Conservation (phyloP, 345 rosid genomes). For the Carallia brachiata region DNA sequence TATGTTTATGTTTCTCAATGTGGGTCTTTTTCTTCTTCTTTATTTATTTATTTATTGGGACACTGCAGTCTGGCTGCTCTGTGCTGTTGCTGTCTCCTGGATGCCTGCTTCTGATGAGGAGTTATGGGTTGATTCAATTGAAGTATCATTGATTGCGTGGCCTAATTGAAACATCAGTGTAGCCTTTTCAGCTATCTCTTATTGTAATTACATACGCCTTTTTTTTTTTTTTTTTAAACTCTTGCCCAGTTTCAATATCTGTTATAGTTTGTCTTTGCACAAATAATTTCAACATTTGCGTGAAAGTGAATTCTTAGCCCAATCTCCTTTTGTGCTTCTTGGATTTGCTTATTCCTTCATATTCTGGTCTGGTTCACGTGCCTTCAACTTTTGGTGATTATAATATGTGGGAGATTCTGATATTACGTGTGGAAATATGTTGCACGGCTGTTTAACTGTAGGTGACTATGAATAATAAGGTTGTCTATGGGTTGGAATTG, state of each 20-base stretch:
- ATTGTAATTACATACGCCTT: background rate
- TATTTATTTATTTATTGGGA: background rate
- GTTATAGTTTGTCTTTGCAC: background rate
- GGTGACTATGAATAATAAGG: background rate
- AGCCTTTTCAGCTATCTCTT: background rate
- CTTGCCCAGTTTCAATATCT: background rate
- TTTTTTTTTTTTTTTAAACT: background rate
- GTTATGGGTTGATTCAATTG: background rate
- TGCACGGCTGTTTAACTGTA: background rate
- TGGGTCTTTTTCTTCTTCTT: background rate
- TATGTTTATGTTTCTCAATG: background rate
- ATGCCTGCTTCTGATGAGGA: slow-evolving; percentile 27
- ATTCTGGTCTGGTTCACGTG: background rate
- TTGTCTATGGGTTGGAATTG: too few relatives aligned
- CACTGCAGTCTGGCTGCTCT: slow-evolving; percentile 31
- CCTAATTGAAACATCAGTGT: background rate
- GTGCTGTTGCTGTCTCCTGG: slow-evolving; percentile 35
- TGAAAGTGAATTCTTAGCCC: background rate
- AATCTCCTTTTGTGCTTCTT: background rate
- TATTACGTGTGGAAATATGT: background rate
- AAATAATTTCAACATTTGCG: slow-evolving; percentile 9
- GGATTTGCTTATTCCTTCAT: background rate
- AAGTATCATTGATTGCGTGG: background rate
- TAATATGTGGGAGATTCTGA: background rate
- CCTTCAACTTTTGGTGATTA: background rate